Conservation (phyloP, 2,329 filamentous ascomycete genomes). For the Knoxdaviesia capensis region DNA sequence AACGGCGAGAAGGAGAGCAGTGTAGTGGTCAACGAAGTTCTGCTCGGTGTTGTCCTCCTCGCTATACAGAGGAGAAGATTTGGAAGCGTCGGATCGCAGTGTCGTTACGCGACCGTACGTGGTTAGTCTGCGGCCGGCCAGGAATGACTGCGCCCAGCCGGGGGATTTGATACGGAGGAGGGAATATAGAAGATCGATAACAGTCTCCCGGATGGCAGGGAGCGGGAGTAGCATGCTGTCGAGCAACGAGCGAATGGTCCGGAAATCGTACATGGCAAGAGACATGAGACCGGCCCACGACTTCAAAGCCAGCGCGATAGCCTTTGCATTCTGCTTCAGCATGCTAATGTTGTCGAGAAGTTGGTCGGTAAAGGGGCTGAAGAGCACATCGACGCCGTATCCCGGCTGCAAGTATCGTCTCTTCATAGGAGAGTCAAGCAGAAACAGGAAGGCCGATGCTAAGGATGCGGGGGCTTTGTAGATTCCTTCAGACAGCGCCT, state of each 20-base stretch:
- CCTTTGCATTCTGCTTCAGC: constrained; percentile 72
- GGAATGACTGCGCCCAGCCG: constrained; percentile 86
- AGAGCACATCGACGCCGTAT: constrained; percentile 73
- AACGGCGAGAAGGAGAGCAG: constrained; percentile 66
- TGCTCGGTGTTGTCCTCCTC: constrained; percentile 53
- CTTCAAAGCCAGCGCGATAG: constrained; percentile 78
- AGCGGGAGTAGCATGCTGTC: constrained; percentile 40
- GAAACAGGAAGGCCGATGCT: constrained; percentile 68
- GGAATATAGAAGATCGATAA: constrained; percentile 71
- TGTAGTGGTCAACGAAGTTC: constrained; percentile 87
- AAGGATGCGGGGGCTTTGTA: constrained; percentile 88
- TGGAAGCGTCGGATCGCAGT: constrained; percentile 40
- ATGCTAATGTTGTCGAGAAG: constrained; percentile 35
- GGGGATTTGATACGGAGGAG: constrained; percentile 76
- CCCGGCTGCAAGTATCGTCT: constrained; percentile 71
- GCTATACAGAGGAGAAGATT: constrained; percentile 29
- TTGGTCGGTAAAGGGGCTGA: constrained; percentile 84
- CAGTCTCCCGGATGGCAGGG: constrained; percentile 43
- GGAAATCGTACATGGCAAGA: constrained; percentile 72
- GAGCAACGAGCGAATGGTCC: constrained; percentile 62
- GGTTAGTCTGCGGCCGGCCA: constrained; percentile 78
- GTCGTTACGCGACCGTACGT: constrained; percentile 92
- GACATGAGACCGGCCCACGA: constrained; percentile 87
- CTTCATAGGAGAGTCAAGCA: constrained; percentile 66
- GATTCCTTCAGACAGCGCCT: constrained; percentile 72